A percentile compares a stretch with the other conserved stretches of the same genome.
These are phyloP conservation scores for Colletotrichum lupini DNA, from an alignment of 2,329 filamentous ascomycete species.

Conservation along the genomic window DNA sequence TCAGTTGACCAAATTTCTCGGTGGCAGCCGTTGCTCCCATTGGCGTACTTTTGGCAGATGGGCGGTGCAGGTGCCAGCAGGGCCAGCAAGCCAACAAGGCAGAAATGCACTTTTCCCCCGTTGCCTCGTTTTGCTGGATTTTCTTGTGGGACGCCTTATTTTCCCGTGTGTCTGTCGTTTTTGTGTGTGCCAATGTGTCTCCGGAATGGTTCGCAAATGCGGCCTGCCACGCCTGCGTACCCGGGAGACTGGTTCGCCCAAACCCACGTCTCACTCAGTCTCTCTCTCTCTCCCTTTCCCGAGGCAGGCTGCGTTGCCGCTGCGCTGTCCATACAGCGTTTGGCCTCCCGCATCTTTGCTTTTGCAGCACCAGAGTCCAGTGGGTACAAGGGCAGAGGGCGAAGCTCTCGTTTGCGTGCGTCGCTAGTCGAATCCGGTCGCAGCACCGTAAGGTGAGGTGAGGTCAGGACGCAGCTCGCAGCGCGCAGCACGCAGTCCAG, in stretches of 20 bases:
- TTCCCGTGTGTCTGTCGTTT: not conserved
- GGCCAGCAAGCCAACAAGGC: conserved; percentile 25
- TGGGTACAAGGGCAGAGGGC: not conserved
- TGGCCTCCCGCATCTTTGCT: not conserved
- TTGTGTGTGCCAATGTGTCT: not conserved
- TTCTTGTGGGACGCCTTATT: conserved; percentile 20
- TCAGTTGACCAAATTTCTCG: conserved; percentile 16
- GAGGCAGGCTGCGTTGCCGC: not conserved
- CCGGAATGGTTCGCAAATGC: conserved; percentile 27
- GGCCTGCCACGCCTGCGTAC: not conserved
- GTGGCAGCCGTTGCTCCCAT: conserved; percentile 8
- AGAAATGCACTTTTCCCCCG: conserved; percentile 17
- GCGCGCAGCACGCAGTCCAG: no score
- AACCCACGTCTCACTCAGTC: not conserved
- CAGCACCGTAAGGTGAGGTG: not conserved
- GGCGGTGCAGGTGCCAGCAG: conserved; percentile 25
- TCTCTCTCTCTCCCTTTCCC: not conserved
- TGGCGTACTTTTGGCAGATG: conserved; percentile 5
- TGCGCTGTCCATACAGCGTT: not conserved
- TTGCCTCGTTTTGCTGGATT: conserved; percentile 14
- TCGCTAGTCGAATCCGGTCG: not conserved
- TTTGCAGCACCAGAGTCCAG: not conserved
- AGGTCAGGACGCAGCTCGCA: not conserved
- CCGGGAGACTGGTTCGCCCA: conserved; percentile 28
- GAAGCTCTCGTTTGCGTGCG: conserved; percentile 7